Percentiles rank a stretch among this genome's conserved stretches.
Conservation (phyloP, 2,329 filamentous ascomycete genomes). For the Trichoderma oligosporum region DNA sequence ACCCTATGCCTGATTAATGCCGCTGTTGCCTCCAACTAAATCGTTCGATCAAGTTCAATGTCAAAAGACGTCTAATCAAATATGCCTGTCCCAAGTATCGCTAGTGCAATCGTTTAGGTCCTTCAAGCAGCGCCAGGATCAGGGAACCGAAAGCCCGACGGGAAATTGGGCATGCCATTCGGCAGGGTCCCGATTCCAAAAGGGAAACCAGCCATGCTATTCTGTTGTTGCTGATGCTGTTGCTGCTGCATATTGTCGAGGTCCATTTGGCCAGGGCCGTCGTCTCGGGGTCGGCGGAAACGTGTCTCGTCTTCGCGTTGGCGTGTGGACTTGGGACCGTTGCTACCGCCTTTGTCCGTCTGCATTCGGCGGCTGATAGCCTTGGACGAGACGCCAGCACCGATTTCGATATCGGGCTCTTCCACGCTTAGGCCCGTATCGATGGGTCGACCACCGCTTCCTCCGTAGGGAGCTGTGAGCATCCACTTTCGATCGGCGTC, state of each 20-base stretch:
- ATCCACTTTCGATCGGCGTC: constrained; percentile 98
- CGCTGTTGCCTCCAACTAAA: background rate
- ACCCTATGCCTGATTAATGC: constrained; percentile 12
- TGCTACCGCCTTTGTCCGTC: constrained; percentile 62
- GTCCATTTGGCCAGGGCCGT: constrained; percentile 18
- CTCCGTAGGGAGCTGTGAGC: constrained; percentile 86
- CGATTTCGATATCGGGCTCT: constrained; percentile 98
- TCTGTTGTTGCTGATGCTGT: constrained; percentile 18
- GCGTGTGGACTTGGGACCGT: constrained; percentile 61
- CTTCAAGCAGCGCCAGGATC: constrained; percentile 29
- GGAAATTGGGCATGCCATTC: constrained; percentile 43
- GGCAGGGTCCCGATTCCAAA: constrained; percentile 41
- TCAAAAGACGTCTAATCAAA: background rate
- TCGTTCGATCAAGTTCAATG: background rate
- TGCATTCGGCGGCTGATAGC: constrained; percentile 68
- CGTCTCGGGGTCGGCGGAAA: constrained; percentile 34
- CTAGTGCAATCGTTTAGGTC: background rate
- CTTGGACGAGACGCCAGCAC: constrained; percentile 94
- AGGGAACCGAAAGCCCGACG: constrained; percentile 39
- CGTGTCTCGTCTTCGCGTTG: constrained; percentile 39
- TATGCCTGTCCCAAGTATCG: background rate
- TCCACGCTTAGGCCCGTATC: constrained; percentile 84
- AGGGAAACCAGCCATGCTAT: constrained; percentile 33
- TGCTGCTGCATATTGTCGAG: too few species aligned
- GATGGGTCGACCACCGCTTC: constrained; percentile 79